Percentiles rank a stretch among this genome's conserved stretches.
These are phyloP conservation scores for Neurospora sp. DNA, from an alignment of 495 filamentous ascomycete genomes.

Conservation along the genomic window DNA sequence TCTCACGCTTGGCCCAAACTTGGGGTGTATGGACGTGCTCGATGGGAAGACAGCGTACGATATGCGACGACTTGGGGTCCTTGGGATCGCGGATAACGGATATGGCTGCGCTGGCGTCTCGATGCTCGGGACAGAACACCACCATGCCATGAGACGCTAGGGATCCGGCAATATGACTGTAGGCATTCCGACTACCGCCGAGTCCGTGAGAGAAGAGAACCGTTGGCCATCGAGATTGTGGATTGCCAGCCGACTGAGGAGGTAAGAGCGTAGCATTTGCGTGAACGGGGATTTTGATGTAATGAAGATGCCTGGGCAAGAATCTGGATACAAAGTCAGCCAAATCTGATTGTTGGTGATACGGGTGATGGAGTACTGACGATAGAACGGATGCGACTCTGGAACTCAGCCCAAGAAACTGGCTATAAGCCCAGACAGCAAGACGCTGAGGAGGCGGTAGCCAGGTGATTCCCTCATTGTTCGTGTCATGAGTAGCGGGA, in stretches of 20 bases:
- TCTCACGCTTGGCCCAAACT: slow-evolving; percentile 47
- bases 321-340: slow-evolving; percentile 25
- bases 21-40: slow-evolving; percentile 45
- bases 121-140: slow-evolving; percentile 65
- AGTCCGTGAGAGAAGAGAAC: slow-evolving; percentile 75
- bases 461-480: slow-evolving; percentile 47
- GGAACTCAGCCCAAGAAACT: slow-evolving; percentile 51
- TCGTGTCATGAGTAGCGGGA: slow-evolving; percentile 41
- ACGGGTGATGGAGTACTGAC: slow-evolving; percentile 30
- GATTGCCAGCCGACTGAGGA: slow-evolving; percentile 17
- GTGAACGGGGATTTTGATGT: slow-evolving; percentile 45
- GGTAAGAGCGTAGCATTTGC: slow-evolving; percentile 29
- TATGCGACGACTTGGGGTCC: slow-evolving; percentile 21
- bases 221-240: slow-evolving; percentile 53
- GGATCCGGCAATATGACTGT: slow-evolving; percentile 60
- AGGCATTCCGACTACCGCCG: slow-evolving; percentile 62
- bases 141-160: slow-evolving; percentile 66
- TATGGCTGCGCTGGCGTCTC: slow-evolving; percentile 62
- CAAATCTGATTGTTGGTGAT: neutral
- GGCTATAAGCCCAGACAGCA: slow-evolving; percentile 54
- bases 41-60: slow-evolving; percentile 37
- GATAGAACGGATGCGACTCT: slow-evolving; percentile 48
- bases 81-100: slow-evolving; percentile 46
- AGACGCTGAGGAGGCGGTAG: slow-evolving; percentile 61
- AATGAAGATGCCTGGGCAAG: slow-evolving; percentile 55